Conservation (phyloP, 495 filamentous ascomycete species). For the Cenococcum geophilum region DNA sequence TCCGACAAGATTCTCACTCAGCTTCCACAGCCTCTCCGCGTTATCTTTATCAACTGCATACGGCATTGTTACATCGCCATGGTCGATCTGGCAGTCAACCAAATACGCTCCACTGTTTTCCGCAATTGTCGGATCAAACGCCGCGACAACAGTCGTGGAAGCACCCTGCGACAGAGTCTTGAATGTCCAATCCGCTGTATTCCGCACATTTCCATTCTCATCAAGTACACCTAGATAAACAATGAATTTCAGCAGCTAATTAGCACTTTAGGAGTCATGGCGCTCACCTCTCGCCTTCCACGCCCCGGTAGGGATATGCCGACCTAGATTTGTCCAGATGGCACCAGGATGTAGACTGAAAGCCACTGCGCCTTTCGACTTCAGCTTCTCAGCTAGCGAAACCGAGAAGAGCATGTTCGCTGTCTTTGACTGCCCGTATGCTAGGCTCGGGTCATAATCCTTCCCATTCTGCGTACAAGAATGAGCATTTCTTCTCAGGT, state of each 20-base stretch:
- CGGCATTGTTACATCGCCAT: conserved; percentile 6
- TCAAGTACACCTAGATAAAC: neutral
- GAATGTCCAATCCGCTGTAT: neutral
- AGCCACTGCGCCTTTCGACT: conserved; percentile 10
- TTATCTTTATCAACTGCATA: conserved; percentile 7
- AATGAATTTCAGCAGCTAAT: too few relatives aligned
- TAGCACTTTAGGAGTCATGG: neutral
- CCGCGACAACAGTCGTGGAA: conserved; percentile 17
- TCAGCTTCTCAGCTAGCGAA: conserved; percentile 11
- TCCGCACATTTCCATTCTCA: neutral
- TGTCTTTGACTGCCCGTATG: conserved; percentile 23
- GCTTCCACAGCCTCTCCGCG: conserved; percentile 21
- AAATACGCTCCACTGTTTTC: too few relatives aligned
- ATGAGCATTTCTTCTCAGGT: neutral
- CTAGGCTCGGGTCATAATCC: conserved; percentile 11
- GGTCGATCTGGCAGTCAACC: too few relatives aligned
- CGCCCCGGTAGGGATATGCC: neutral
- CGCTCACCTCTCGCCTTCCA: neutral
- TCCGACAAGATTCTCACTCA: conserved; percentile 26
- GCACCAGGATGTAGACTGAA: conserved; percentile 22
- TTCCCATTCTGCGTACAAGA: neutral
- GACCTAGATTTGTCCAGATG: conserved; percentile 8
- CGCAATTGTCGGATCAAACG: conserved; percentile 18
- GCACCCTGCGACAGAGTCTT: conserved; percentile 21
- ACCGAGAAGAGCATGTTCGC: conserved; percentile 21